Evolutionary conservation across 2,329 filamentous ascomycete genomes (phyloP).

Genomic region (Aspergillus aculeatus): DNA sequence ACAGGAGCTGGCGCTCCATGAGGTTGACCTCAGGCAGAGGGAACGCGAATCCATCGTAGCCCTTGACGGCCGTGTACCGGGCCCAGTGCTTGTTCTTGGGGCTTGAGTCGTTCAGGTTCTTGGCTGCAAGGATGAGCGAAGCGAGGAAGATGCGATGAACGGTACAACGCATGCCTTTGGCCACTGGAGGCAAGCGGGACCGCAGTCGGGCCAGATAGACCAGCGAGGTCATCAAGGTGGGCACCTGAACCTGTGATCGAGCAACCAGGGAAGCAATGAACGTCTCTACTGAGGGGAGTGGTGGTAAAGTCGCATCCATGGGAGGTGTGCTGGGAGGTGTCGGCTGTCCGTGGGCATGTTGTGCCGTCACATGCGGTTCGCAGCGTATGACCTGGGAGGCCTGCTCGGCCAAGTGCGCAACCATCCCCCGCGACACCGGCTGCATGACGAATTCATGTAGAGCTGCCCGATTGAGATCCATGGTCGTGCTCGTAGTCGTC

Average conservation of each 20-base stretch:
- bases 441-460: slow-evolving; percentile 49
- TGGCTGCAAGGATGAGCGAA: slow-evolving; percentile 67
- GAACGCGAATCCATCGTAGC: slow-evolving; percentile 79
- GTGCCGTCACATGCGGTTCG: slow-evolving; percentile 50
- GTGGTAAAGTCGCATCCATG: slow-evolving; percentile 45
- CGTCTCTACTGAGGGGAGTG: slow-evolving; percentile 75
- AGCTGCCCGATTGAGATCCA: slow-evolving; percentile 43
- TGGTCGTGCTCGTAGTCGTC: slow-evolving; percentile 6
- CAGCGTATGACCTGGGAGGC: slow-evolving; percentile 51
- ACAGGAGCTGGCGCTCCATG: slow-evolving; percentile 98
- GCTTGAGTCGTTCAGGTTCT: slow-evolving; percentile 97
- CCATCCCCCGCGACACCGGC: slow-evolving; percentile 50
- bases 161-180: slow-evolving; percentile 94
- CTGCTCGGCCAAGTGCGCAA: slow-evolving; percentile 47
- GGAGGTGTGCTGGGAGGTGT: slow-evolving; percentile 62
- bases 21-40: slow-evolving; percentile 94
- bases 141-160: slow-evolving; percentile 96
- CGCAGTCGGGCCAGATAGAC: slow-evolving; percentile 88
- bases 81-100: slow-evolving; percentile 99
- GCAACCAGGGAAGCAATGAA: slow-evolving; percentile 92
- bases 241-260: slow-evolving; percentile 93
- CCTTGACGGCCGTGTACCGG: slow-evolving; percentile 77
- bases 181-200: slow-evolving; percentile 82
- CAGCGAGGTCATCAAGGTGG: slow-evolving; percentile 93
- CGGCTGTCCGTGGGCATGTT: slow-evolving; percentile 49